Conservation (phyloP, 495 filamentous ascomycete species). For the Neurospora hispaniola region DNA sequence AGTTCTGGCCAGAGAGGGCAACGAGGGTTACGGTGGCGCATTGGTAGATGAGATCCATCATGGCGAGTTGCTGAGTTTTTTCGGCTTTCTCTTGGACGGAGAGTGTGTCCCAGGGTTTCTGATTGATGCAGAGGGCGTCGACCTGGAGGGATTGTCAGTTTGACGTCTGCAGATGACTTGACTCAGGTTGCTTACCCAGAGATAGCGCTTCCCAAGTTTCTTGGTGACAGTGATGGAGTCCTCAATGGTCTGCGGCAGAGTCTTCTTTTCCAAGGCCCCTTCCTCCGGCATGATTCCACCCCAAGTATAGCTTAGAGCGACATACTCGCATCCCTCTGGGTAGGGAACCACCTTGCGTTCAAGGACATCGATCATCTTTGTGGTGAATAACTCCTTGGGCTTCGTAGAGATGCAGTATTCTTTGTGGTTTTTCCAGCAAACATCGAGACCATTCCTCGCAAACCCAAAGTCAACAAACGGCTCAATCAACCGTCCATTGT, state of each 20-base stretch:
- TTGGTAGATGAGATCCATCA: conserved; percentile 13
- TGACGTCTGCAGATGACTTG: not conserved
- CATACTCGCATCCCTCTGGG: conserved; percentile 8
- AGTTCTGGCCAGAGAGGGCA: not conserved
- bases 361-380: conserved; percentile 11
- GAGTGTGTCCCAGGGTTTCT: conserved; percentile 4
- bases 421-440: conserved; percentile 2
- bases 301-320: conserved; percentile 15
- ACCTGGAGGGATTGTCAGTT: conserved; percentile 1
- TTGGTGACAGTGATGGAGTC: conserved; percentile 13
- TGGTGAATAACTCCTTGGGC: not conserved
- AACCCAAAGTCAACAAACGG: not conserved
- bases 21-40: conserved; percentile 3
- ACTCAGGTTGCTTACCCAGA: conserved; percentile 7
- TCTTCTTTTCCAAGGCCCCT: conserved; percentile 4
- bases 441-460: not conserved
- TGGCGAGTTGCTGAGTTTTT: conserved; percentile 2
- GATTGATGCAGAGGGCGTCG: conserved; percentile 16
- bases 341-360: conserved; percentile 7
- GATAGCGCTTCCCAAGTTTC: conserved; percentile 7
- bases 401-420: not conserved
- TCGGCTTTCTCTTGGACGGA: conserved; percentile 1
- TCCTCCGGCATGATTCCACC: conserved; percentile 8
- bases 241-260: conserved; percentile 16
- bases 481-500: not conserved